These are phyloP conservation scores for Lachancea lanzarotensis DNA, from an alignment of 805 yeast species.

Conservation along the genomic window DNA sequence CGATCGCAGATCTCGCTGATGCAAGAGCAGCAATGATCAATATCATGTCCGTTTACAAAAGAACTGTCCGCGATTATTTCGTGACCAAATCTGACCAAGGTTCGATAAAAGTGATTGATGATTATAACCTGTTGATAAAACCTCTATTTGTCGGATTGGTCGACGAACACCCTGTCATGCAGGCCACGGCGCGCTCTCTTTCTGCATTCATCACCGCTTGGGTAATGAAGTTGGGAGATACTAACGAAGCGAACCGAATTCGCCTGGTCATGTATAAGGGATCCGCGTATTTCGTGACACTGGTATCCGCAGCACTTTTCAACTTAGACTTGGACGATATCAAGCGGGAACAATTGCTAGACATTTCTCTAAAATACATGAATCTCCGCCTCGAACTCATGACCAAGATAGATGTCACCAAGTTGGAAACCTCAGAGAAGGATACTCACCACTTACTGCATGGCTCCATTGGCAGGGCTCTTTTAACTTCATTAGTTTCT, in stretches of 20 bases:
- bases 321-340: conserved; percentile 26
- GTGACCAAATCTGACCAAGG: conserved; percentile 18
- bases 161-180: conserved; percentile 33
- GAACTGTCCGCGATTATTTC: conserved; percentile 22
- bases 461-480: conserved; percentile 43
- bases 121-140: conserved; percentile 27
- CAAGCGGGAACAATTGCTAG: conserved; percentile 34
- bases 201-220: conserved; percentile 28
- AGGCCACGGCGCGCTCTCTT: conserved; percentile 34
- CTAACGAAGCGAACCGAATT: conserved; percentile 26
- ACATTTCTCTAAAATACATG: conserved; percentile 36
- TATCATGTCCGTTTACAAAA: conserved; percentile 27
- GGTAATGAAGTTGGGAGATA: conserved; percentile 27
- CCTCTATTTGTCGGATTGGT: conserved; percentile 37
- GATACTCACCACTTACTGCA: conserved; percentile 31
- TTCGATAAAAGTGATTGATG: conserved; percentile 16
- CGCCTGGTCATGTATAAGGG: conserved; percentile 23
- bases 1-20: conserved; percentile 14
- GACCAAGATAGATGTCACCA: conserved; percentile 19
- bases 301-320: conserved; percentile 33
- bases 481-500: conserved; percentile 46
- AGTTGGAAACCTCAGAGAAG: conserved; percentile 23
- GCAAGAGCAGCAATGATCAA: conserved; percentile 28
- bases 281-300: conserved; percentile 34
- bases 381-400: conserved; percentile 34